Evolutionary conservation across 2,329 filamentous ascomycete genomes (phyloP).

Genomic region (Escovopsis sp.): DNA sequence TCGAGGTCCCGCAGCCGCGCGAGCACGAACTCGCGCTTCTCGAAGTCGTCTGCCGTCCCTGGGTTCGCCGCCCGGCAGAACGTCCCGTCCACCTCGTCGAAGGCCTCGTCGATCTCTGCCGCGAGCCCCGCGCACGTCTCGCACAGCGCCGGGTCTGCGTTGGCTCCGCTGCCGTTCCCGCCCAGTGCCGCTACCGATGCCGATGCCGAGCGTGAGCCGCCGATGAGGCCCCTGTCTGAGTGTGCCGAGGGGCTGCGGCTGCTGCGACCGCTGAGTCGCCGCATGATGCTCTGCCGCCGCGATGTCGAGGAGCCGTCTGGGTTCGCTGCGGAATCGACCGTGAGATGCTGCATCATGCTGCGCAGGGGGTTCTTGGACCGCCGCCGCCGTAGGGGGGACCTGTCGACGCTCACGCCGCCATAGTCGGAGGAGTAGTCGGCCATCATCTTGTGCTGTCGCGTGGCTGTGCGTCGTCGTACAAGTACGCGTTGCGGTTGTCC

Average conservation of each 20-base stretch:
- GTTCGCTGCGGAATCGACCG: conserved; percentile 14
- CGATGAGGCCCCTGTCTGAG: conserved; percentile 10
- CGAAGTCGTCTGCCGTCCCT: conserved; percentile 16
- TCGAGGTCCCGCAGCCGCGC: conserved; percentile 14
- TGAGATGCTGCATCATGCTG: conserved; percentile 23
- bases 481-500: not conserved
- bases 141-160: conserved; percentile 16
- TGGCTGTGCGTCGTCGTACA: not conserved
- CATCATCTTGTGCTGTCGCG: conserved; percentile 8
- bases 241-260: conserved; percentile 21
- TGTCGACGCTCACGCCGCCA: conserved; percentile 9
- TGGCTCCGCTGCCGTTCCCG: conserved; percentile 9
- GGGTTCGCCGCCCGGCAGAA: conserved; percentile 16
- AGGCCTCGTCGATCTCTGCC: conserved; percentile 17
- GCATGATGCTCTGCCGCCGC: conserved; percentile 18
- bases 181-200: conserved; percentile 7
- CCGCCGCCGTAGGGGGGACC: conserved; percentile 14
- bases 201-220: conserved; percentile 8
- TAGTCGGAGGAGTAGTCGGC: conserved; percentile 14
- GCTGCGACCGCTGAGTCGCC: conserved; percentile 20
- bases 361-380: conserved; percentile 20
- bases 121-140: conserved; percentile 17
- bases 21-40: conserved; percentile 16
- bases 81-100: conserved; percentile 16
- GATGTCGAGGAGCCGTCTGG: conserved; percentile 12